Conservation (phyloP, 176 grass and related monocot species). For the Aegilops sharonensis region DNA sequence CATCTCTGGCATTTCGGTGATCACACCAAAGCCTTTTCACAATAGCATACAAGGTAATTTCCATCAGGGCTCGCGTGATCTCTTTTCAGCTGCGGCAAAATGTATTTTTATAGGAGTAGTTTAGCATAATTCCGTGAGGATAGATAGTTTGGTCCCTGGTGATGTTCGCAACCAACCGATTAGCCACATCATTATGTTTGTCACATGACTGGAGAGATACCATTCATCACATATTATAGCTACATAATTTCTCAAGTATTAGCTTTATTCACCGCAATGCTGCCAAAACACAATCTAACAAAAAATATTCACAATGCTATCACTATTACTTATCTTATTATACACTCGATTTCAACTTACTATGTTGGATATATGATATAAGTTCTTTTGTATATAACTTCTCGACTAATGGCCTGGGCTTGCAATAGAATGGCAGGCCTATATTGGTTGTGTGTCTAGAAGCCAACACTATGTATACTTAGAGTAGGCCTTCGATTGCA, state of each 20-base stretch:
- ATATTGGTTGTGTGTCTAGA: conserved; percentile 40
- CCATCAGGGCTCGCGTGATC: no score
- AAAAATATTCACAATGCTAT: background rate
- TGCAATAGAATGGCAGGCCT: background rate
- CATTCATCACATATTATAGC: background rate
- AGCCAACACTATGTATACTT: conserved; percentile 1
- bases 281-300: background rate
- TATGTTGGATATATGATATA: background rate
- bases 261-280: background rate
- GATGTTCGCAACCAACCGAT: no score
- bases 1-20: background rate
- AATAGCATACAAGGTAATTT: no score
- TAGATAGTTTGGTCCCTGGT: no score
- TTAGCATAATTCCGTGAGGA: no score
- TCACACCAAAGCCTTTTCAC: background rate
- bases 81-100: no score
- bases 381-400: background rate
- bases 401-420: background rate
- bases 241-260: background rate
- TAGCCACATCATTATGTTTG: background rate
- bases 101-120: no score
- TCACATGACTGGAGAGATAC: background rate
- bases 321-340: conserved; percentile 7
- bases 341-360: background rate
- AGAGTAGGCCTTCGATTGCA: conserved; percentile 47